These are phyloP conservation scores for Liquidambar formosana DNA, from an alignment of 164 flowering plant species.

Conservation along the genomic window DNA sequence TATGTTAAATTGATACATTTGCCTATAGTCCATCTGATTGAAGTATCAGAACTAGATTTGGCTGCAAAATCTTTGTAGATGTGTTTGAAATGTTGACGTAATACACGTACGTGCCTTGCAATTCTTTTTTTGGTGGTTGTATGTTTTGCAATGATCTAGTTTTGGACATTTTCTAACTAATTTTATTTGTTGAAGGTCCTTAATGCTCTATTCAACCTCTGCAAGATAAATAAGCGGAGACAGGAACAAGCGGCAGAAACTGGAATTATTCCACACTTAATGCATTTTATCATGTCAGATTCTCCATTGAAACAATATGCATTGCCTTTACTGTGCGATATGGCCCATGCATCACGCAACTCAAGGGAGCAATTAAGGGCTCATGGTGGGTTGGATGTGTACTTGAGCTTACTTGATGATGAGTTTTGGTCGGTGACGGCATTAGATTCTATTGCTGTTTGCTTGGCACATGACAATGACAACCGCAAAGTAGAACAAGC, in stretches of 20 bases:
- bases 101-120: background rate
- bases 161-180: constrained; percentile 1
- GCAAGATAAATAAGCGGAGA: constrained; percentile 96
- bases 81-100: background rate
- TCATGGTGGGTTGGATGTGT: constrained; percentile 92
- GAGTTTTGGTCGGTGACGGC: constrained; percentile 93
- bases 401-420: constrained; percentile 94
- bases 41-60: background rate
- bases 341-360: constrained; percentile 98
- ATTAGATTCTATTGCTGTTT: constrained; percentile 90
- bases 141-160: background rate
- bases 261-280: constrained; percentile 97
- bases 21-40: background rate
- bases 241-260: constrained; percentile 99
- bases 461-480: constrained; percentile 95
- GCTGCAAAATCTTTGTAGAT: background rate
- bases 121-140: background rate
- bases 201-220: constrained; percentile 87
- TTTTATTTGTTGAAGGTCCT: constrained; percentile 66
- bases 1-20: background rate
- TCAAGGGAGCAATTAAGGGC: constrained; percentile 97
- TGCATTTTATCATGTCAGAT: constrained; percentile 80
- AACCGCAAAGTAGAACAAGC: constrained; percentile 92
- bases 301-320: constrained; percentile 89
- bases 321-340: constrained; percentile 90